These are phyloP conservation scores for Hirschioporus abietinus DNA, from an alignment of 768 basidiomycete species.

Conservation along the genomic window DNA sequence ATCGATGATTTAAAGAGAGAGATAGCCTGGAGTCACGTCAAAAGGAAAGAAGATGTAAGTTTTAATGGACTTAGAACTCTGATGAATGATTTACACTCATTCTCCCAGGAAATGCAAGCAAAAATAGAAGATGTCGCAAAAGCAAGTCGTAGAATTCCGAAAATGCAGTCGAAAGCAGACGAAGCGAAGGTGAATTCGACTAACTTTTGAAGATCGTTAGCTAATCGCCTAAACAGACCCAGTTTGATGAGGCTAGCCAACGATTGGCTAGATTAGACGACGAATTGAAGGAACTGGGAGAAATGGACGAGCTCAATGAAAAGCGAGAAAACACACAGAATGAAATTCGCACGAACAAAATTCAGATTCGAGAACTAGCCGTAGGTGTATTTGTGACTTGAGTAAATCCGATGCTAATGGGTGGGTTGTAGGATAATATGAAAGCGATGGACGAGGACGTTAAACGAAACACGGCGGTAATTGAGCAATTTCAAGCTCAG, in stretches of 20 bases:
- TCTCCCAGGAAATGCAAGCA: slow-evolving; percentile 36
- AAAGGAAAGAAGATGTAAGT: slow-evolving; percentile 59
- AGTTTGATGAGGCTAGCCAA: slow-evolving; percentile 28
- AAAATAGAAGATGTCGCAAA: slow-evolving; percentile 39
- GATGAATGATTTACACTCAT: background rate
- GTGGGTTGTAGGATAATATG: slow-evolving; percentile 40
- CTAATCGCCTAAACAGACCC: slow-evolving; percentile 21
- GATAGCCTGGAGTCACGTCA: slow-evolving; percentile 84
- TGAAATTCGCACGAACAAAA: slow-evolving; percentile 43
- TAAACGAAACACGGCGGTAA: slow-evolving; percentile 25
- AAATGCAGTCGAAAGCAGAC: slow-evolving; percentile 33
- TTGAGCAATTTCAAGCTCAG: slow-evolving; percentile 34
- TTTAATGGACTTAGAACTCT: slow-evolving; percentile 2
- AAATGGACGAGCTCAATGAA: slow-evolving; percentile 40
- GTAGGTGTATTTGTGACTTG: slow-evolving; percentile 13
- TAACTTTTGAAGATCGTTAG: background rate
- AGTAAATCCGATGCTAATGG: slow-evolving; percentile 6
- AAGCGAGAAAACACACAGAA: slow-evolving; percentile 29
- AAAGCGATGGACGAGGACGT: slow-evolving; percentile 42
- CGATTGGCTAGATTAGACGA: slow-evolving; percentile 34
- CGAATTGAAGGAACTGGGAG: slow-evolving; percentile 37
- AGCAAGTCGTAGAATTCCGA: slow-evolving; percentile 31
- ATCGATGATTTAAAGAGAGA: slow-evolving; percentile 71
- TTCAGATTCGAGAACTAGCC: slow-evolving; percentile 43
- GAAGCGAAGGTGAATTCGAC: slow-evolving; percentile 32